phyloP scores from a whole-genome alignment of 176 grass and related monocot genomes.

The Oryza glaberrima region DNA sequence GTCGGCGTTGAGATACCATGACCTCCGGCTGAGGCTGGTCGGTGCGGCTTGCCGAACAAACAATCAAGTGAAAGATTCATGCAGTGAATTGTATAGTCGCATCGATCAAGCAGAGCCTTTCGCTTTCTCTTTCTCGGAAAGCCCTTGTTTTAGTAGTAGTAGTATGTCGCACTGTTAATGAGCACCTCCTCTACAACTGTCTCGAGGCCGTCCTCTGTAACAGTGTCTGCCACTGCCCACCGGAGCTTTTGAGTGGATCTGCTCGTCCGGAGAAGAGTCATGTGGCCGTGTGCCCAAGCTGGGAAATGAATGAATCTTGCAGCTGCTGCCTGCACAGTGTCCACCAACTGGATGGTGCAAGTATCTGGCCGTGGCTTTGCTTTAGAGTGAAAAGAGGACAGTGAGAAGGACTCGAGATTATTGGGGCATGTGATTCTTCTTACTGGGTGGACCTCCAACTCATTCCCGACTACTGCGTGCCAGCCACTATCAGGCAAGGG shows the following conservation, averaged over 20 bases:
- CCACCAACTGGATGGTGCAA: constrained; percentile 20
- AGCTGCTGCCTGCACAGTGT: constrained; percentile 24
- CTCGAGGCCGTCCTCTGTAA: neutral
- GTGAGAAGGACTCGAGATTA: constrained; percentile 31
- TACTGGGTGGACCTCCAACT: constrained; percentile 52
- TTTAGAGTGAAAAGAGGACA: constrained; percentile 17
- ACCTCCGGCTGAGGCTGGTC: neutral
- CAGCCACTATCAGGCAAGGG: constrained; percentile 32
- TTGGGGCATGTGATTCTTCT: constrained; percentile 50
- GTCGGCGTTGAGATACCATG: neutral
- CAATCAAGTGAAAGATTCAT: neutral
- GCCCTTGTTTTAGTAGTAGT: constrained; percentile 1
- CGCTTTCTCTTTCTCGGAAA: neutral
- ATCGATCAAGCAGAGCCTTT: neutral
- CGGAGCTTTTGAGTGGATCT: constrained; percentile 18
- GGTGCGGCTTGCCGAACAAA: neutral
- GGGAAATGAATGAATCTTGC: constrained; percentile 31
- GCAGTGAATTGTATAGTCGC: neutral
- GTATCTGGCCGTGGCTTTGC: constrained; percentile 16
- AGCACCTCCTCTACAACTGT: constrained; percentile 6
- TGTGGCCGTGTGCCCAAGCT: constrained; percentile 28
- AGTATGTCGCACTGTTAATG: neutral
- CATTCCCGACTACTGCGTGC: constrained; percentile 39
- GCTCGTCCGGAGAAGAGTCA: constrained; percentile 21
- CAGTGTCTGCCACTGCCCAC: constrained; percentile 41